Conservation (phyloP, 2,329 filamentous ascomycete genomes). For the Fusarium globosum region DNA sequence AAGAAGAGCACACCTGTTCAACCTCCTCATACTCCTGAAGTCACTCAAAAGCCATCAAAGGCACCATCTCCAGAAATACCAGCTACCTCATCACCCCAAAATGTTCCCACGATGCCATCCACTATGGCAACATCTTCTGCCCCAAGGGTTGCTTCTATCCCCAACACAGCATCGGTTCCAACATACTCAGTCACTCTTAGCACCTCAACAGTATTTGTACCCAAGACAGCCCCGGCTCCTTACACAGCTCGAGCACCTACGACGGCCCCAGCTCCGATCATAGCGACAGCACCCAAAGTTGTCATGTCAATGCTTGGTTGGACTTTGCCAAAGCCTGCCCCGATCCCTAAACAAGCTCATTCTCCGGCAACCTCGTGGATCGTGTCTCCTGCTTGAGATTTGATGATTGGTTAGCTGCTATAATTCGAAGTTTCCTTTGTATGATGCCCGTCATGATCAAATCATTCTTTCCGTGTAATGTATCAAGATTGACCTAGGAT, state of each 20-base stretch:
- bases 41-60: background rate
- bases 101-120: background rate
- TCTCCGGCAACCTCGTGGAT: conserved; percentile 17
- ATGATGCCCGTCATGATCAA: conserved; percentile 1
- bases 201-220: conserved; percentile 2
- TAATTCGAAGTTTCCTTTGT: background rate
- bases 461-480: background rate
- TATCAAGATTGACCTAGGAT: background rate
- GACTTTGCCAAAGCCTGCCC: conserved; percentile 18
- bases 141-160: background rate
- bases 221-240: conserved; percentile 16
- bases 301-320: conserved; percentile 20
- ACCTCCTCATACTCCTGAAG: background rate
- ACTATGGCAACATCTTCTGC: background rate
- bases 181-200: background rate
- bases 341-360: conserved; percentile 14
- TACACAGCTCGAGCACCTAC: conserved; percentile 13
- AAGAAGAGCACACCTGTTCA: background rate
- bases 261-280: conserved; percentile 17
- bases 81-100: background rate
- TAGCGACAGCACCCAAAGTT: conserved; percentile 18
- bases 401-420: too few species aligned
- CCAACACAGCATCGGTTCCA: background rate
- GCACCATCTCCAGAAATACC: background rate
- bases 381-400: conserved; percentile 4